These are phyloP conservation scores for Didymella arachidicola DNA, from an alignment of 2,329 filamentous ascomycete genomes.

Conservation along the genomic window DNA sequence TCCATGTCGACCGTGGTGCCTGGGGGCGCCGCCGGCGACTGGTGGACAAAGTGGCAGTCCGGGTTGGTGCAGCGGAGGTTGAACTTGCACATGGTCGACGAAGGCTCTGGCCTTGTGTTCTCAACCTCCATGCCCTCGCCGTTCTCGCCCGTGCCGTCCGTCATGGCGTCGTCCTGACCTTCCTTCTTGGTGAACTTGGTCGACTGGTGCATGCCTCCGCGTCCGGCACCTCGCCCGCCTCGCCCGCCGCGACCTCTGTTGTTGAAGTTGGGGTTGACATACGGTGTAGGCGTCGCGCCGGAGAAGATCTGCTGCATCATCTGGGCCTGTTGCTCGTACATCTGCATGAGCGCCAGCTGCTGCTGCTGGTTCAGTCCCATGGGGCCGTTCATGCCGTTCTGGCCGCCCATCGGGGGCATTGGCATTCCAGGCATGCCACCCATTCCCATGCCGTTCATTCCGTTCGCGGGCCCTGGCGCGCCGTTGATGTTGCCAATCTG, in stretches of 20 bases:
- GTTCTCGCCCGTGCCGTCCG: constrained; percentile 48
- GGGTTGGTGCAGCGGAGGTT: constrained; percentile 88
- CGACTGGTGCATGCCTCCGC: constrained; percentile 66
- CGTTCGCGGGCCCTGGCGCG: constrained; percentile 49
- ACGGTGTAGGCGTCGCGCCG: constrained; percentile 56
- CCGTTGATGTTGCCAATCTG: constrained; percentile 42
- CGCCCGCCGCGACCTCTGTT: constrained; percentile 18
- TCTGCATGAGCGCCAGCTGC: constrained; percentile 75
- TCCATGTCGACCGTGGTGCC: constrained; percentile 78
- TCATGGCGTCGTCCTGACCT: constrained; percentile 50
- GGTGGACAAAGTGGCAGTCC: constrained; percentile 92
- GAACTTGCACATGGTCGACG: constrained; percentile 82
- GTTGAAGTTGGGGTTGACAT: constrained; percentile 63
- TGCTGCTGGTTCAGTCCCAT: constrained; percentile 68
- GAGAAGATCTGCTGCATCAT: constrained; percentile 52
- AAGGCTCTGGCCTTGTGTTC: constrained; percentile 65
- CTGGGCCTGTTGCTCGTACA: constrained; percentile 85
- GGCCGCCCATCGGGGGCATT: constrained; percentile 44
- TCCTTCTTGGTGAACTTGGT: constrained; percentile 61
- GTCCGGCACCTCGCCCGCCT: constrained; percentile 50
- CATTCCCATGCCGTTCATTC: constrained; percentile 49
- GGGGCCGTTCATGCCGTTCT: constrained; percentile 54
- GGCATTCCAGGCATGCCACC: constrained; percentile 44
- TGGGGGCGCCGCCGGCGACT: constrained; percentile 86
- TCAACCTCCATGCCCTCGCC: constrained; percentile 67